These are phyloP conservation scores for Globisporangium camurandrum DNA, from an alignment of 352 stramenopile genomes.

Conservation along the genomic window DNA sequence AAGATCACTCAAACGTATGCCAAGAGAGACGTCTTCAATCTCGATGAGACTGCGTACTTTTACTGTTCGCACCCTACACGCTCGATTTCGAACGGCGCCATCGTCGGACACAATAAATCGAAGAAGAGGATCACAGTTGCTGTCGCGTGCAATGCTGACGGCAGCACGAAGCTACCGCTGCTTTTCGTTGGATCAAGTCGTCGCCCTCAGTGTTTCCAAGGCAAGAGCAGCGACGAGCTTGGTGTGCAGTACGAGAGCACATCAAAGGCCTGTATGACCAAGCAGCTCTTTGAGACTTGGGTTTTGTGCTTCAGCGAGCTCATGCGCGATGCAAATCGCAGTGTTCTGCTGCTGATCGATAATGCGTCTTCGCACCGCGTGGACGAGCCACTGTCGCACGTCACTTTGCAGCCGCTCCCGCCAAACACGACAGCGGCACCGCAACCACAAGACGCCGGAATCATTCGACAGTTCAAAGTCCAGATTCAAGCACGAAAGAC, in stretches of 20 bases:
- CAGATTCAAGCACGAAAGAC: neutral
- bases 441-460: neutral
- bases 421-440: slow-evolving; percentile 3
- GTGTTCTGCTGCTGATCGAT: slow-evolving; percentile 1
- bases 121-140: slow-evolving; percentile 7
- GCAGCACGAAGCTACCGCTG: neutral
- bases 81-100: neutral
- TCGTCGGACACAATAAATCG: slow-evolving; percentile 2
- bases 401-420: neutral
- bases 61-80: slow-evolving; percentile 5
- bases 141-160: slow-evolving; percentile 3
- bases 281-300: slow-evolving; percentile 2
- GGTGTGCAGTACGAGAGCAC: neutral
- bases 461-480: slow-evolving; percentile 2
- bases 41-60: slow-evolving; percentile 14
- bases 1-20: slow-evolving; percentile 5
- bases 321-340: neutral
- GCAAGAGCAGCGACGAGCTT: neutral
- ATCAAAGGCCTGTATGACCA: slow-evolving; percentile 2
- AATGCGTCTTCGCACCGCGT: neutral
- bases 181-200: slow-evolving; percentile 1
- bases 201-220: neutral
- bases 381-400: neutral
- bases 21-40: slow-evolving; percentile 12
- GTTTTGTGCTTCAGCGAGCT: neutral